phyloP scores from a whole-genome alignment of 1,284 basidiomycete species.

The Puccinia sorghi region DNA sequence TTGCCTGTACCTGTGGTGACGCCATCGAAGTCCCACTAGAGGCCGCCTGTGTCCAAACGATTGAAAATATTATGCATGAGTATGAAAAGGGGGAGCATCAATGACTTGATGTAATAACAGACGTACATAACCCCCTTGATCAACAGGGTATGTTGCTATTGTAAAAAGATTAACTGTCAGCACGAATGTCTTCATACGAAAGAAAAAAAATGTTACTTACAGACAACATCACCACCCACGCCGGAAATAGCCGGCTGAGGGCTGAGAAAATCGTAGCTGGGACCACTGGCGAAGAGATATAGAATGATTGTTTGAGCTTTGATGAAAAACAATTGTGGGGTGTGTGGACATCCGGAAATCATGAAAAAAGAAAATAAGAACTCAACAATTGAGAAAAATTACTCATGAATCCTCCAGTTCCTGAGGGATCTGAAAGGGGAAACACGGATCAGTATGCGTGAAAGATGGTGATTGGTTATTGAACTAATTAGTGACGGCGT shows the following conservation, averaged over 20 bases:
- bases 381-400: slow-evolving; percentile 48
- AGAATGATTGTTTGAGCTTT: neutral
- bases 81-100: neutral
- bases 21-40: slow-evolving; percentile 48
- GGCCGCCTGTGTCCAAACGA: slow-evolving; percentile 18
- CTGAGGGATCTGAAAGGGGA: slow-evolving; percentile 38
- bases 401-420: slow-evolving; percentile 50
- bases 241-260: slow-evolving; percentile 35
- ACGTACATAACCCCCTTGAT: slow-evolving; percentile 41
- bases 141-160: slow-evolving; percentile 40
- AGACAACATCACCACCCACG: slow-evolving; percentile 42
- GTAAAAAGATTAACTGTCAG: neutral
- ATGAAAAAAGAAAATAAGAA: slow-evolving; percentile 3
- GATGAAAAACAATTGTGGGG: neutral
- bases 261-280: slow-evolving; percentile 41
- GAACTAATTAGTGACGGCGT: neutral
- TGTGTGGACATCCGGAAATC: neutral
- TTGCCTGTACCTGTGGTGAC: slow-evolving; percentile 31
- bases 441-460: neutral
- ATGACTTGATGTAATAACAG: neutral
- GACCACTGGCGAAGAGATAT: slow-evolving; percentile 30
- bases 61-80: neutral
- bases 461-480: neutral
- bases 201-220: slow-evolving; percentile 18
- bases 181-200: neutral